Conservation (phyloP, 2,329 filamentous ascomycete species). For the Chalaropsis ovoidea region DNA sequence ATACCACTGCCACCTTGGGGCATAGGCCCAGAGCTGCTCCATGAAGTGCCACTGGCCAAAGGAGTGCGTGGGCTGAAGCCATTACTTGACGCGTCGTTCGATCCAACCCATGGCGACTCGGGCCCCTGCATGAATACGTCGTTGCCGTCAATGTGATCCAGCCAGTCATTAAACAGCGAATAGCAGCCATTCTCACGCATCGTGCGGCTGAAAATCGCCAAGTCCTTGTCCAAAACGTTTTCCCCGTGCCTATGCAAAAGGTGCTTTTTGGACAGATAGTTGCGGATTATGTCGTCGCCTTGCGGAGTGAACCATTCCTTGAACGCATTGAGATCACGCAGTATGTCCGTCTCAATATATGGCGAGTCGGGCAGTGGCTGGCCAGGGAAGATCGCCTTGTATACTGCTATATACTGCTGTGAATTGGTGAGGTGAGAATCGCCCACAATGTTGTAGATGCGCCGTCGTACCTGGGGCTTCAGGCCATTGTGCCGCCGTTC, state of each 20-base stretch:
- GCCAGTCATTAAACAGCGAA: slow-evolving; percentile 13
- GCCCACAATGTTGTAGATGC: slow-evolving; percentile 16
- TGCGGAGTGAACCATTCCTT: slow-evolving; percentile 10
- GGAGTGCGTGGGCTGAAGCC: slow-evolving; percentile 23
- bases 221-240: background rate
- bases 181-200: slow-evolving; percentile 14
- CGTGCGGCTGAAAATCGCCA: slow-evolving; percentile 16
- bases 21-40: slow-evolving; percentile 5
- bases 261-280: background rate
- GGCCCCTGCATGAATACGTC: slow-evolving; percentile 7
- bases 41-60: slow-evolving; percentile 2
- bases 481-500: slow-evolving; percentile 19
- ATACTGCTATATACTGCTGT: slow-evolving; percentile 7
- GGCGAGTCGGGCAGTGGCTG: background rate
- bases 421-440: background rate
- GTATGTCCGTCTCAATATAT: slow-evolving; percentile 4
- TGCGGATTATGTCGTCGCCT: background rate
- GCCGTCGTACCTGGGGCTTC: background rate
- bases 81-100: slow-evolving; percentile 13
- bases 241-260: background rate
- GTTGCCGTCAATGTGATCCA: background rate
- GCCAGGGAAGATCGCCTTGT: slow-evolving; percentile 16
- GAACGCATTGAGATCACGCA: slow-evolving; percentile 16
- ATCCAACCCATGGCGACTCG: slow-evolving; percentile 14
- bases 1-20: background rate